Evolutionary conservation across 345 rosid genomes (phyloP).

Genomic region (Rhizophora apiculata): DNA sequence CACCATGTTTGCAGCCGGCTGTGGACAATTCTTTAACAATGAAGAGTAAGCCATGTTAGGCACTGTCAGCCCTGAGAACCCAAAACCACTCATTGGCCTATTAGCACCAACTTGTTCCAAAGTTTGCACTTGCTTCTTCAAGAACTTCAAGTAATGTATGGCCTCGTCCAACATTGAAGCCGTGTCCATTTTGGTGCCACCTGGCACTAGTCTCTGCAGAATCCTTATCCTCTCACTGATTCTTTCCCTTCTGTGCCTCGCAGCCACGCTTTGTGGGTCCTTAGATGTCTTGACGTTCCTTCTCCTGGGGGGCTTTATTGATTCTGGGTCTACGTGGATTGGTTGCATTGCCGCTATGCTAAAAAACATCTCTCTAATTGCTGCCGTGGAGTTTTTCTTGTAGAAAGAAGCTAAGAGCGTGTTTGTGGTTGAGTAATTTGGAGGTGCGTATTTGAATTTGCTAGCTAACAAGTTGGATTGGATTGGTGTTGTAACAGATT

Average conservation of each 20-base stretch:
- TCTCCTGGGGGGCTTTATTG: constrained; percentile 82
- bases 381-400: constrained; percentile 49
- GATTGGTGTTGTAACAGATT: constrained; percentile 12
- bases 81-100: constrained; percentile 30
- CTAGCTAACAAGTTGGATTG: constrained; percentile 1
- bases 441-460: constrained; percentile 11
- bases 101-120: constrained; percentile 61
- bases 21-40: constrained; percentile 41
- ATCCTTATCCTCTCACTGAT: constrained; percentile 89
- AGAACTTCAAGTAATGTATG: constrained; percentile 82
- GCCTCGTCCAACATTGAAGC: constrained; percentile 97
- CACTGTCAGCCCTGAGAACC: constrained; percentile 33
- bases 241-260: constrained; percentile 80
- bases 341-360: constrained; percentile 89
- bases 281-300: constrained; percentile 83
- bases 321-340: constrained; percentile 77
- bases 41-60: constrained; percentile 37
- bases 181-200: constrained; percentile 94
- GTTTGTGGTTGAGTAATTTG: constrained; percentile 21
- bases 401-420: constrained; percentile 28
- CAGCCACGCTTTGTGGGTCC: constrained; percentile 95
- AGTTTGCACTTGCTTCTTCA: constrained; percentile 79
- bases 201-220: constrained; percentile 83
- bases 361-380: constrained; percentile 85
- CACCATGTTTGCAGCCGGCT: constrained; percentile 41